Conservation (phyloP, 495 filamentous ascomycete genomes). For the Penicillium bialowiezense region DNA sequence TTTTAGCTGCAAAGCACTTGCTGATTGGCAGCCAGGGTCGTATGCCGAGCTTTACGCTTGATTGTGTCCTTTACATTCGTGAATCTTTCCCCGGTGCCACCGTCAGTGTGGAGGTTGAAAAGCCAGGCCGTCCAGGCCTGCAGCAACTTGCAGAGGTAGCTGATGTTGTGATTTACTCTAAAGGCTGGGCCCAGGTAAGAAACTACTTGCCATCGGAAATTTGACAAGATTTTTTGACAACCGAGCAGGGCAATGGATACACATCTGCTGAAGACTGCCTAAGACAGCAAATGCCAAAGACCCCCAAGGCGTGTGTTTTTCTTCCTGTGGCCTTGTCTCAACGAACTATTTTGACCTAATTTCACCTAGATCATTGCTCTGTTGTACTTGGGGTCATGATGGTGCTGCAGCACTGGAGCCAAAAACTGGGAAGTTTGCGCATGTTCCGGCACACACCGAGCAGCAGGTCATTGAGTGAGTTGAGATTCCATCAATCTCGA, state of each 20-base stretch:
- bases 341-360: not conserved
- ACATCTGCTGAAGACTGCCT: constrained; percentile 49
- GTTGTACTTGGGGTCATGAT: constrained; percentile 66
- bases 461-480: constrained; percentile 63
- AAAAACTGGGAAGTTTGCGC: constrained; percentile 31
- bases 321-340: not conserved
- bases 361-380: constrained; percentile 52
- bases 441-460: constrained; percentile 44
- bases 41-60: constrained; percentile 58
- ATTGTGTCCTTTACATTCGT: constrained; percentile 59
- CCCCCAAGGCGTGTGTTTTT: constrained; percentile 41
- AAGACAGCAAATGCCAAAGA: constrained; percentile 37
- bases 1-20: not conserved
- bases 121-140: constrained; percentile 60
- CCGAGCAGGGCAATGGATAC: constrained; percentile 45
- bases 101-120: constrained; percentile 71
- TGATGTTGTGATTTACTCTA: constrained; percentile 70
- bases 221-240: not conserved
- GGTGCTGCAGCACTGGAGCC: constrained; percentile 54
- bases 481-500: constrained; percentile 1
- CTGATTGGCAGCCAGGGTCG: constrained; percentile 51
- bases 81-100: constrained; percentile 38
- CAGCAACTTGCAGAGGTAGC: constrained; percentile 59
- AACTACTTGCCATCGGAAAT: not conserved
- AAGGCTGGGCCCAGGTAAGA: constrained; percentile 64